Percentiles rank a stretch among this genome's conserved stretches.
Conservation (phyloP, 495 filamentous ascomycete genomes). For the Neurospora discreta region DNA sequence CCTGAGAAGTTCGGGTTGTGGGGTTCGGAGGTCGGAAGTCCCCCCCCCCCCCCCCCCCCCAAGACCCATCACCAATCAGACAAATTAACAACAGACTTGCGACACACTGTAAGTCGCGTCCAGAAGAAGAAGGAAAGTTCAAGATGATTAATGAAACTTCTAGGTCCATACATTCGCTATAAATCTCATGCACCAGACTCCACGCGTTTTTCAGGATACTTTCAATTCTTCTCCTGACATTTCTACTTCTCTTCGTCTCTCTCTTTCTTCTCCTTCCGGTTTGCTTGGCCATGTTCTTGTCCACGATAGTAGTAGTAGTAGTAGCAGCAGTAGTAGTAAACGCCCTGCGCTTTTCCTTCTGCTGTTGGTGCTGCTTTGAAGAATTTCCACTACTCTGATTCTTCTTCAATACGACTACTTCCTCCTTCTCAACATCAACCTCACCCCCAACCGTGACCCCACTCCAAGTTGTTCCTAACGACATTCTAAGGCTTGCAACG, state of each 20-base stretch:
- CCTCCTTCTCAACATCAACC: not conserved
- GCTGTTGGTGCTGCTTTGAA: not conserved
- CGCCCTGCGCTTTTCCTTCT: not conserved
- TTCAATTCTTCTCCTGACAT: not conserved
- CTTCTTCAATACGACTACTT: not conserved
- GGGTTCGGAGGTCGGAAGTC: too few species aligned
- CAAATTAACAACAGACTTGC: not conserved
- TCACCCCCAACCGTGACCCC: not conserved
- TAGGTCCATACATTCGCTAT: not conserved
- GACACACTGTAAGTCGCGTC: not conserved
- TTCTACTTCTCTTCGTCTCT: not conserved
- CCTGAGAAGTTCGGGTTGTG: too few species aligned
- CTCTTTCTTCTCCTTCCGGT: not conserved
- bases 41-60: too few species aligned
- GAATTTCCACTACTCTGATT: not conserved
- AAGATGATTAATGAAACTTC: not conserved
- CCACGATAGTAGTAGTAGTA: not conserved
- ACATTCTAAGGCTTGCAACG: conserved; percentile 72
- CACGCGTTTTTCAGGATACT: not conserved
- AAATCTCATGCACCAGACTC: not conserved
- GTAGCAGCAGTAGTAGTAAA: not conserved
- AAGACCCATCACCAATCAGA: not conserved
- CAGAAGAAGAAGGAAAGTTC: not conserved
- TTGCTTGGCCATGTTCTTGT: not conserved
- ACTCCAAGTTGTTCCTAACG: not conserved